Conservation (phyloP, 163 green algal genomes). For the Scenedesmus sp. region DNA sequence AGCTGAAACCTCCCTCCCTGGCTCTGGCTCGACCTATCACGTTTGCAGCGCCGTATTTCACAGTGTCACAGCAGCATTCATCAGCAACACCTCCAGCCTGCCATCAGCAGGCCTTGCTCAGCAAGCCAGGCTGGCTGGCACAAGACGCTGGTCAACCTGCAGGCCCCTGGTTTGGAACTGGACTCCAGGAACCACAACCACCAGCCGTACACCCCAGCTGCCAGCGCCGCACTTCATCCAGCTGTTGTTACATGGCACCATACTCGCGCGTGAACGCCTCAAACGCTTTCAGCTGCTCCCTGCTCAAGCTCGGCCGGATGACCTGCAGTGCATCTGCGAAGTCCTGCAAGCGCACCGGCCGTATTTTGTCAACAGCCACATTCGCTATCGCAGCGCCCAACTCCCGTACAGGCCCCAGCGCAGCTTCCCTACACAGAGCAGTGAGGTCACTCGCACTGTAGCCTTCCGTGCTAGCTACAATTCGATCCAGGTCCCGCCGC, state of each 20-base stretch:
- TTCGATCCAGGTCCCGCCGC: neutral
- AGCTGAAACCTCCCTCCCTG: neutral
- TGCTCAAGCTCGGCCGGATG: slow-evolving; percentile 58
- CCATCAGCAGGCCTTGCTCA: neutral
- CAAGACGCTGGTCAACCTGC: too few species aligned
- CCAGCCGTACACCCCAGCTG: too few species aligned
- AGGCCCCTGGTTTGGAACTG: too few species aligned
- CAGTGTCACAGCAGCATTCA: too few species aligned
- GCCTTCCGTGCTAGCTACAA: slow-evolving; percentile 51
- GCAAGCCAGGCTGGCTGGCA: neutral
- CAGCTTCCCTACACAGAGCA: slow-evolving; percentile 76
- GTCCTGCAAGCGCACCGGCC: slow-evolving; percentile 62
- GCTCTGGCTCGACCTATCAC: neutral
- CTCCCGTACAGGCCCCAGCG: slow-evolving; percentile 76
- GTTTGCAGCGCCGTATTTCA: neutral
- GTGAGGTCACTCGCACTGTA: slow-evolving; percentile 59
- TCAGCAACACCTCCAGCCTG: neutral
- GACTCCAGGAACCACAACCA: too few species aligned
- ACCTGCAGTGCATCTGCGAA: slow-evolving; percentile 64
- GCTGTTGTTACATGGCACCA: slow-evolving; percentile 62
- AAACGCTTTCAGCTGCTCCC: slow-evolving; percentile 68
- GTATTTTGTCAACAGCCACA: slow-evolving; percentile 61
- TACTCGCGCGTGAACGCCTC: slow-evolving; percentile 79
- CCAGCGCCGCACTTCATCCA: neutral
- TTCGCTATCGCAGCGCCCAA: slow-evolving; percentile 61